phyloP scores from a whole-genome alignment of 2,329 filamentous ascomycete genomes.

The Verticillium nubilum region DNA sequence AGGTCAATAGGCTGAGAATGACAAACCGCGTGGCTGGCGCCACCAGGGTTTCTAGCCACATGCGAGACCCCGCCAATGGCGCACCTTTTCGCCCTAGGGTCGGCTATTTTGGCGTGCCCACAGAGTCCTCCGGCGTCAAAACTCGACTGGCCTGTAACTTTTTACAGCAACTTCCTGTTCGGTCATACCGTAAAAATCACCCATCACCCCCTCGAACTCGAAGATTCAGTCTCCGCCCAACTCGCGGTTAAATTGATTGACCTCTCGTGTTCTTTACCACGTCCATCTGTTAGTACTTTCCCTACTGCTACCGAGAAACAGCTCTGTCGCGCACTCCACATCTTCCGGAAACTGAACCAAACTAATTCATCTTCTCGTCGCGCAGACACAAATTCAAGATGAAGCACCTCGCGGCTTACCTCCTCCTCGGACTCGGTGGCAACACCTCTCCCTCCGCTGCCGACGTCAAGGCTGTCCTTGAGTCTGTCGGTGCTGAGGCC shows the following conservation, averaged over 20 bases:
- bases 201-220: conserved; percentile 62
- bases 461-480: conserved; percentile 86
- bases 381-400: conserved; percentile 61
- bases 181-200: conserved; percentile 9
- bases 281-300: conserved; percentile 28
- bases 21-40: background rate
- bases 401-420: conserved; percentile 99
- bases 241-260: conserved; percentile 99
- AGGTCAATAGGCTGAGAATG: background rate
- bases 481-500: conserved; percentile 91
- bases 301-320: background rate
- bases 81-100: conserved; percentile 5
- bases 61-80: background rate
- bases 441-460: conserved; percentile 80
- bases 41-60: background rate
- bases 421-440: conserved; percentile 91
- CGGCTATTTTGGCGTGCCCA: conserved; percentile 10
- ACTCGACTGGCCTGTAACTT: conserved; percentile 17
- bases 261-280: conserved; percentile 68
- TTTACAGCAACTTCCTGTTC: background rate
- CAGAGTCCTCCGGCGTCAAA: conserved; percentile 8
- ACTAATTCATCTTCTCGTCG: conserved; percentile 3
- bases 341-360: background rate
- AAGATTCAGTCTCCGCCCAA: conserved; percentile 99
- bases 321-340: background rate